Conservation (phyloP, 1,284 basidiomycete species). For the Moesziomyces aphidis region DNA sequence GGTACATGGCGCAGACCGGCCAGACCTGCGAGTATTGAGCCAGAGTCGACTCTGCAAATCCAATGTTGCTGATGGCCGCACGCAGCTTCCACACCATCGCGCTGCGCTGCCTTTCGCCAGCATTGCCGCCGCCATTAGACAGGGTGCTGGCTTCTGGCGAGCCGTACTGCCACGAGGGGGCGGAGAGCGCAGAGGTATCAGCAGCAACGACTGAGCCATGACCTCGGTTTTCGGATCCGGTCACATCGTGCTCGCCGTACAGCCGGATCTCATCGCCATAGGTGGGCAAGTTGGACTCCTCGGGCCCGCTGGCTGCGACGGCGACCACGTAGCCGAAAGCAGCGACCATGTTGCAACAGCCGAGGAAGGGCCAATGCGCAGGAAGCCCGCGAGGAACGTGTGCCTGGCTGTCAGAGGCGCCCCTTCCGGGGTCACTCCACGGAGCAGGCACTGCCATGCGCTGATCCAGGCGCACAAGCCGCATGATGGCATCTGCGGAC, state of each 20-base stretch:
- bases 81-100: constrained; percentile 23
- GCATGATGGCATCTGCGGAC: constrained; percentile 21
- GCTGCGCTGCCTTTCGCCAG: not conserved
- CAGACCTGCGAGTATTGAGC: constrained; percentile 13
- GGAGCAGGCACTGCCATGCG: constrained; percentile 1
- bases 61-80: constrained; percentile 21
- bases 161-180: too few species aligned
- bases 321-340: constrained; percentile 23
- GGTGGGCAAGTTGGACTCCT: constrained; percentile 9
- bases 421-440: not conserved
- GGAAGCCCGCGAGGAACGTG: constrained; percentile 1
- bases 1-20: constrained; percentile 14
- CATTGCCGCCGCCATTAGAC: not conserved
- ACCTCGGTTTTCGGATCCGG: too few species aligned
- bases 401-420: not conserved
- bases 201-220: too few species aligned
- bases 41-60: constrained; percentile 20
- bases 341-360: constrained; percentile 23
- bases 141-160: too few species aligned
- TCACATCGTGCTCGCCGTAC: constrained; percentile 1
- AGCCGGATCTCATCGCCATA: constrained; percentile 20
- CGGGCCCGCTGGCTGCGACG: constrained; percentile 18
- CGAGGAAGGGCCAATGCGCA: constrained; percentile 19
- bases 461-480: constrained; percentile 13
- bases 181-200: too few species aligned